Evolutionary conservation across 108 stramenopile genomes (phyloP), one percentile per base, ranked within the genome.

Genomic region (Nannochloropsis gaditana): DNA sequence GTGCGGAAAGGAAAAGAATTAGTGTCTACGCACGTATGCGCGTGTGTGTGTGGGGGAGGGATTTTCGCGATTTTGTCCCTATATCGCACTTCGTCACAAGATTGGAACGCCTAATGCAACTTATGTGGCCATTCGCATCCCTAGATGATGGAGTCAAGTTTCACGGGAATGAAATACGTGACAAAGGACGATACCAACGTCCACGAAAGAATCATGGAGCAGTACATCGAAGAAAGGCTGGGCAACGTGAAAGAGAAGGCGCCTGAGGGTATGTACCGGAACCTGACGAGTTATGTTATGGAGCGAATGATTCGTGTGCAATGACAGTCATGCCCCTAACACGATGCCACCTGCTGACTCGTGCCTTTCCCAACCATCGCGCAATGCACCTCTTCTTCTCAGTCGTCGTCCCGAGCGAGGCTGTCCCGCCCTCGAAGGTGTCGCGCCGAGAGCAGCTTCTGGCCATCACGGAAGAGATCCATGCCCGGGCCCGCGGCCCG

Each of bases 161-260:
- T 73, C 8, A 73, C 59, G 59, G 59, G 59, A 4, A 73, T 73
- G 59, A 73, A 73, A n/a, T 73, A 73, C 59, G 59, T 73, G 19
- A 73, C 15, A n/a, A 73, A 73, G 59, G 59, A 73, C 2, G 59
- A 73, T 2, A 73, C 8, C 19, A 73, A n/a, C 59, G 59, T 73
- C 19, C 82, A 82, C 82, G 82, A 82, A 21, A 15, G 45, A 15
- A 45, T 82, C 43, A 82, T 82, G 82, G 82, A 82, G 82, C 82
- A 82, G 82, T 82, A 82, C 82, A 82, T 82, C 4, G 21, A 82
- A 15, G 82, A 82, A 21, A 82, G 21, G 45, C 43, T 82, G 19
- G 45, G 45, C 43, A 19, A 21, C 5, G 19, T 21, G 19, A 82
- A 43, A 21, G 21, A 9, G 15, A 9, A 82, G 45, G 45, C 43